phyloP scores from a whole-genome alignment of 495 filamentous ascomycete genomes.

The Aspergillus steynii region DNA sequence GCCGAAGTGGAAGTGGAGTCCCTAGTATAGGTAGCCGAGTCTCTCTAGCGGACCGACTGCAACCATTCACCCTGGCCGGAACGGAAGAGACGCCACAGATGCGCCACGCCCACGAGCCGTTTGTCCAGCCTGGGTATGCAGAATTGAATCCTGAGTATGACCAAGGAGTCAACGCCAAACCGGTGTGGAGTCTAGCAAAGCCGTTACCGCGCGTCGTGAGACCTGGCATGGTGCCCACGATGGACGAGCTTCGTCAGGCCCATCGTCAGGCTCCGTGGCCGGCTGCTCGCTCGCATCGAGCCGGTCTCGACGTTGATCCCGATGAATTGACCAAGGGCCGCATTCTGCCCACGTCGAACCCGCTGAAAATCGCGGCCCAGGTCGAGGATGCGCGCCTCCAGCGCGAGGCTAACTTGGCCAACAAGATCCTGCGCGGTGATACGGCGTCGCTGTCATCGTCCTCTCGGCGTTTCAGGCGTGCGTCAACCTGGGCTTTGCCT shows the following conservation, averaged over 20 bases:
- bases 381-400: conserved; percentile 45
- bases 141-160: conserved; percentile 50
- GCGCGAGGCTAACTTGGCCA: conserved; percentile 42
- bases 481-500: conserved; percentile 20
- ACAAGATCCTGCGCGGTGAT: conserved; percentile 37
- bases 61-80: conserved; percentile 39
- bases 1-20: not conserved
- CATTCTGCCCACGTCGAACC: conserved; percentile 32
- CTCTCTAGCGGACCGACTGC: conserved; percentile 31
- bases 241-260: conserved; percentile 35
- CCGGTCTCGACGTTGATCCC: conserved; percentile 39
- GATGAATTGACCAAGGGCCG: conserved; percentile 40
- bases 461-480: conserved; percentile 25
- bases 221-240: conserved; percentile 45
- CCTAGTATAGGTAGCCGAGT: conserved; percentile 31
- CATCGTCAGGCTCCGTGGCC: conserved; percentile 31
- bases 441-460: conserved; percentile 29
- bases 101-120: conserved; percentile 38
- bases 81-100: conserved; percentile 39
- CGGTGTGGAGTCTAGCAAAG: conserved; percentile 51
- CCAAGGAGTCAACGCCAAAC: conserved; percentile 38
- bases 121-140: conserved; percentile 44
- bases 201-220: conserved; percentile 51
- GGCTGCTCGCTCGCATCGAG: conserved; percentile 35
- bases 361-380: conserved; percentile 43